A percentile compares a stretch with the other conserved stretches of the same genome.
phyloP scores from a whole-genome alignment of 2,329 filamentous ascomycete species.

The Calonectria ilicicola region DNA sequence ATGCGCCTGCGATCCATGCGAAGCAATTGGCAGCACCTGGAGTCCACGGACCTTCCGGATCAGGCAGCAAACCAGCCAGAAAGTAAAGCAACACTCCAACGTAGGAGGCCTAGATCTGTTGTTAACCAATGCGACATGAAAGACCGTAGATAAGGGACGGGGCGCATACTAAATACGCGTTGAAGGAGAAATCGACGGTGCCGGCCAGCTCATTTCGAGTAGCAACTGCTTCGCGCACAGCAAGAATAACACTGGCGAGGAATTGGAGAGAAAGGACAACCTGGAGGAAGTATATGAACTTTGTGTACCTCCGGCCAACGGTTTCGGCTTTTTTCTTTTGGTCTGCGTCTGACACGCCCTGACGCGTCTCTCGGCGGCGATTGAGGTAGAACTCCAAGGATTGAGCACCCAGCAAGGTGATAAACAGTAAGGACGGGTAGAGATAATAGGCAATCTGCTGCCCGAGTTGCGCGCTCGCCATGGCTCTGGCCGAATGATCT shows the following conservation, averaged over 20 bases:
- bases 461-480: conserved; percentile 50
- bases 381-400: conserved; percentile 51
- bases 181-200: conserved; percentile 51
- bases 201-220: conserved; percentile 39
- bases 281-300: conserved; percentile 52
- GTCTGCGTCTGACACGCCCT: conserved; percentile 39
- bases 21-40: conserved; percentile 50
- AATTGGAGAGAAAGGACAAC: conserved; percentile 47
- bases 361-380: conserved; percentile 43
- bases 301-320: conserved; percentile 45
- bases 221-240: conserved; percentile 48
- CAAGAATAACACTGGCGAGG: conserved; percentile 49
- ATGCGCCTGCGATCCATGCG: conserved; percentile 51
- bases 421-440: conserved; percentile 54
- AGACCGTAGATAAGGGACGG: background rate
- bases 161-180: conserved; percentile 52
- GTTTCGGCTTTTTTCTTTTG: conserved; percentile 44
- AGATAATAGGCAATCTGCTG: conserved; percentile 55
- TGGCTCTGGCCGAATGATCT: conserved; percentile 25
- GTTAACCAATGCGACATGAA: conserved; percentile 5
- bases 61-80: conserved; percentile 54
- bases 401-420: conserved; percentile 51
- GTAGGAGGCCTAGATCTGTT: conserved; percentile 49
- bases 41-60: conserved; percentile 58
- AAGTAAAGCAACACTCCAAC: conserved; percentile 56